These are phyloP conservation scores for Debaryomyces maramus DNA, from an alignment of 805 yeast genomes.

Conservation along the genomic window DNA sequence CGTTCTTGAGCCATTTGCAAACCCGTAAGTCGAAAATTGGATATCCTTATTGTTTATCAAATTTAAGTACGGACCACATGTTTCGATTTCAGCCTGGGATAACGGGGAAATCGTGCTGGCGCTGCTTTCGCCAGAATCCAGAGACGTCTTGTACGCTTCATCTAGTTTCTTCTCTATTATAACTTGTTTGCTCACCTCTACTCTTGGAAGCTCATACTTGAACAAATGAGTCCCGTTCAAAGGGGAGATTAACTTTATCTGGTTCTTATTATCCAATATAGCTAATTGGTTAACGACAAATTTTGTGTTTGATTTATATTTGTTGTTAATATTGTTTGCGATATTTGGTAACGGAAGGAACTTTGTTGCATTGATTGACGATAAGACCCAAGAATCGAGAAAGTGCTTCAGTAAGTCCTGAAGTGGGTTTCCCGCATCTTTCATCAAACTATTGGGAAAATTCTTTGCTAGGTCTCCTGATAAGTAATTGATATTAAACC, in stretches of 20 bases:
- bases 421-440: conserved; percentile 10
- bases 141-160: not conserved
- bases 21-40: conserved; percentile 29
- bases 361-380: conserved; percentile 32
- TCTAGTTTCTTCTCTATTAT: conserved; percentile 21
- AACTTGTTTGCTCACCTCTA: conserved; percentile 21
- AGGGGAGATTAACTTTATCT: conserved; percentile 35
- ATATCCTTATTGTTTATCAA: conserved; percentile 31
- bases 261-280: conserved; percentile 29
- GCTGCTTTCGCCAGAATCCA: not conserved
- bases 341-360: conserved; percentile 26
- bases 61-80: conserved; percentile 43
- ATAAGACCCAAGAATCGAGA: conserved; percentile 48
- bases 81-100: conserved; percentile 57
- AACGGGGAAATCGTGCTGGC: conserved; percentile 29
- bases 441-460: conserved; percentile 25
- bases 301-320: conserved; percentile 19
- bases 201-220: conserved; percentile 43
- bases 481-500: conserved; percentile 50
- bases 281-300: conserved; percentile 30
- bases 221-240: conserved; percentile 38
- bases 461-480: conserved; percentile 32
- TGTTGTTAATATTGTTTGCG: conserved; percentile 9
- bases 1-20: conserved; percentile 10
- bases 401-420: conserved; percentile 16